A percentile compares a stretch with the other conserved stretches of the same genome.
Evolutionary conservation across 106 monocot genomes (phyloP).

Genomic region (Apostasia shenzhenica): DNA sequence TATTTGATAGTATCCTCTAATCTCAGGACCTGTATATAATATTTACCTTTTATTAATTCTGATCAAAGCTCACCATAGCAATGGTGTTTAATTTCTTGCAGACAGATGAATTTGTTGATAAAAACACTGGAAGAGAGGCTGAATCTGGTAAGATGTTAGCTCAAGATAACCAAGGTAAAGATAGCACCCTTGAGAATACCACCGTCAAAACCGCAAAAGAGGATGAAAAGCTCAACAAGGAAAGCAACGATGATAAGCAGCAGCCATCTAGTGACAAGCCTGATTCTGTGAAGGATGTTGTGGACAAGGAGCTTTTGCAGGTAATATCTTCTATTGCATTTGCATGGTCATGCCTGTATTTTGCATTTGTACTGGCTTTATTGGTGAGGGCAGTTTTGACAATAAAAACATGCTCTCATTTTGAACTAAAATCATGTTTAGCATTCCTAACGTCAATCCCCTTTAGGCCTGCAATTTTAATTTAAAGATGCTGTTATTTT

Average conservation of each 20-base stretch:
- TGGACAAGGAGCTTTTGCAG: slow-evolving; percentile 77
- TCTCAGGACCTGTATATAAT: no score
- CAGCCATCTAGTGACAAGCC: slow-evolving; percentile 8
- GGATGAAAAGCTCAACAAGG: slow-evolving; percentile 9
- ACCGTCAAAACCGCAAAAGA: neutral
- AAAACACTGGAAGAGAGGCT: slow-evolving; percentile 1
- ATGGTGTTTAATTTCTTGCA: no score
- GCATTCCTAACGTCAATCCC: no score
- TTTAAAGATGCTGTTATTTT: no score
- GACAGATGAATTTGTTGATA: slow-evolving; percentile 3
- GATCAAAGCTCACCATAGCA: no score
- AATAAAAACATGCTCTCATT: no score
- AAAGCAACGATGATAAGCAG: slow-evolving; percentile 26
- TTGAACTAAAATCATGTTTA: no score
- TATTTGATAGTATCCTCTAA: no score
- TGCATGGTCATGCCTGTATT: neutral
- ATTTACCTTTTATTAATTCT: no score
- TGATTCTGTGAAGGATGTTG: slow-evolving; percentile 21
- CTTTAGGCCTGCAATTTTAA: no score
- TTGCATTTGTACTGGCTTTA: neutral
- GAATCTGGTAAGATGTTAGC: slow-evolving; percentile 12
- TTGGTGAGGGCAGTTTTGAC: no score
- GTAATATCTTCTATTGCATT: slow-evolving; percentile 17
- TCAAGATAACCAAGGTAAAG: slow-evolving; percentile 3
- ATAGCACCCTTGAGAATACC: slow-evolving; percentile 3